Evolutionary conservation across 176 grass and related monocot genomes (phyloP).

Genomic region (Zoysia japonica): DNA sequence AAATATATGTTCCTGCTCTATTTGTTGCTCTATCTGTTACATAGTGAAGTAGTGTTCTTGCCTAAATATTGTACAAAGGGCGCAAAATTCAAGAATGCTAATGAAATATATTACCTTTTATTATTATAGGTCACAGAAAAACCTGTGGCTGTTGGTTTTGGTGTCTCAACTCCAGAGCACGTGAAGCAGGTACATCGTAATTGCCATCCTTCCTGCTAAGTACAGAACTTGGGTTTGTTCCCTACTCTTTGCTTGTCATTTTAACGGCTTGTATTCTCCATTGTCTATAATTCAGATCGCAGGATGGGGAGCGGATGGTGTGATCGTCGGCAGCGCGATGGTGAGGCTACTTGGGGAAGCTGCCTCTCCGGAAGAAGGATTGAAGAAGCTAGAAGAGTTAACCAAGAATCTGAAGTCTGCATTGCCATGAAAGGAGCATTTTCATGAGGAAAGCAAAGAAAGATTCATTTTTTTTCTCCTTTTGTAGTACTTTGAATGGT

Average conservation of each 20-base stretch:
- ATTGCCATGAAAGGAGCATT: slow-evolving; percentile 57
- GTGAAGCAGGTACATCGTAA: slow-evolving; percentile 71
- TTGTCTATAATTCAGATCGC: slow-evolving; percentile 53
- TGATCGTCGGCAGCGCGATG: slow-evolving; percentile 90
- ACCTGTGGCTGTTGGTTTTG: slow-evolving; percentile 95
- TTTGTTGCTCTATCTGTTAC: slow-evolving; percentile 1
- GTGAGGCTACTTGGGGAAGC: slow-evolving; percentile 74
- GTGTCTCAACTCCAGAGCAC: slow-evolving; percentile 89
- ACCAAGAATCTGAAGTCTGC: slow-evolving; percentile 77
- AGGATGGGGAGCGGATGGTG: slow-evolving; percentile 90
- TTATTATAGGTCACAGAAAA: slow-evolving; percentile 74
- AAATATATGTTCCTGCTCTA: slow-evolving; percentile 6
- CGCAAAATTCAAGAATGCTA: slow-evolving; percentile 6
- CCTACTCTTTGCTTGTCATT: not conserved
- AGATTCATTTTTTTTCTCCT: not conserved
- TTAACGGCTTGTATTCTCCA: slow-evolving; percentile 3
- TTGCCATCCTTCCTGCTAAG: slow-evolving; percentile 20
- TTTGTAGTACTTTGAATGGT: slow-evolving; percentile 18
- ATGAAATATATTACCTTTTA: slow-evolving; percentile 30
- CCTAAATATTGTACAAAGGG: not conserved
- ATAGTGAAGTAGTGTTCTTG: slow-evolving; percentile 5
- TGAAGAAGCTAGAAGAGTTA: slow-evolving; percentile 79
- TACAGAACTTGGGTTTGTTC: slow-evolving; percentile 4
- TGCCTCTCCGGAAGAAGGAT: slow-evolving; percentile 80
- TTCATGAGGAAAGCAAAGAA: not conserved